phyloP scores from a whole-genome alignment of 1,139 yeast species.

The Citeromyces siamensis region DNA sequence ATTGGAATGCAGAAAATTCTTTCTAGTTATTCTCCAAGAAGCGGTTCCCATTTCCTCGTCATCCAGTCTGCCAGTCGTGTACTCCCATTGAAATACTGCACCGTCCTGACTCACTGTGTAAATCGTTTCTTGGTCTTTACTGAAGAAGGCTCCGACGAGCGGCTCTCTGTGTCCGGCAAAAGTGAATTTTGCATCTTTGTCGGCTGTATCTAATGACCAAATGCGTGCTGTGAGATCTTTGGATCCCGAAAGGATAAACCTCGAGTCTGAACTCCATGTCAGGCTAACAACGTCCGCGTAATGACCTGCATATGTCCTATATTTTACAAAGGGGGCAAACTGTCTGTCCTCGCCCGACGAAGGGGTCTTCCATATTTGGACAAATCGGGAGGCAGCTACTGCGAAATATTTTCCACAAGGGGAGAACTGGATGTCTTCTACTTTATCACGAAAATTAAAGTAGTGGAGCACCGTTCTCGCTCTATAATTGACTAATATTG shows the following conservation, averaged over 20 bases:
- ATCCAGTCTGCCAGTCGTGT: constrained; percentile 37
- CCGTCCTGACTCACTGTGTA: constrained; percentile 94
- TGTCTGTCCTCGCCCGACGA: constrained; percentile 60
- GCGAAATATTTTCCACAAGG: constrained; percentile 89
- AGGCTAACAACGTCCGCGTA: constrained; percentile 69
- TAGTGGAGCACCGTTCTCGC: constrained; percentile 88
- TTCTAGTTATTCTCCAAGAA: constrained; percentile 77
- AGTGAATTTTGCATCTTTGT: constrained; percentile 65
- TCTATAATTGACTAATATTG: constrained; percentile 75
- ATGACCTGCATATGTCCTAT: constrained; percentile 88
- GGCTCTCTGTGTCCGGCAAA: constrained; percentile 90
- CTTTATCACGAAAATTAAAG: constrained; percentile 79
- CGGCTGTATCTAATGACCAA: constrained; percentile 67
- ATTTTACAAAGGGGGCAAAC: constrained; percentile 92
- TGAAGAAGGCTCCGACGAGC: constrained; percentile 79
- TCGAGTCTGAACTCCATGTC: constrained; percentile 84
- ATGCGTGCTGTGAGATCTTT: constrained; percentile 85
- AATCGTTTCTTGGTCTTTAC: constrained; percentile 72
- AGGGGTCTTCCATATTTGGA: constrained; percentile 95
- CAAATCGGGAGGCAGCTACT: constrained; percentile 65
- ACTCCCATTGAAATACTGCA: constrained; percentile 89
- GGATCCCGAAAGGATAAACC: constrained; percentile 77
- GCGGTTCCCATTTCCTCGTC: constrained; percentile 21
- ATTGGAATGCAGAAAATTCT: constrained; percentile 63
- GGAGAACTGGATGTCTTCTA: constrained; percentile 66